A percentile compares a stretch with the other conserved stretches of the same genome.
These are phyloP conservation scores for Kalaharituber pfeilii DNA, from an alignment of 2,329 filamentous ascomycete genomes.

Conservation along the genomic window DNA sequence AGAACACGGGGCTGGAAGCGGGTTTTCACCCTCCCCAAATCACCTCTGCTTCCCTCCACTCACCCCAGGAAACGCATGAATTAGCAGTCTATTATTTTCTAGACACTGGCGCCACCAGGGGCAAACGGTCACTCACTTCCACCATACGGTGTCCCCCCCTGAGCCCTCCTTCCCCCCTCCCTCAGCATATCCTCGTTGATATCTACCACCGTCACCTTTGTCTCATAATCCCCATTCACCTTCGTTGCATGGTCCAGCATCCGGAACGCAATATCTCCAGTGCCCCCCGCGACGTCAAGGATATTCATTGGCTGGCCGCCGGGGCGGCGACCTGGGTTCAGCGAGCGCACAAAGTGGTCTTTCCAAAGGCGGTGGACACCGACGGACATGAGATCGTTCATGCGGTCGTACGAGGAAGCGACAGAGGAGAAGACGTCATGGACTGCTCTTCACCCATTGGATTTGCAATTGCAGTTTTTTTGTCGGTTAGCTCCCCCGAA, in stretches of 20 bases:
- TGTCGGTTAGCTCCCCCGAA: conserved; percentile 10
- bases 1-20: not conserved
- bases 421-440: conserved; percentile 88
- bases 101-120: too few relatives aligned
- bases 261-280: conserved; percentile 93
- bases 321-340: conserved; percentile 58
- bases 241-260: conserved; percentile 75
- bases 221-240: conserved; percentile 61
- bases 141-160: conserved; percentile 30
- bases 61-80: too few relatives aligned
- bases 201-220: conserved; percentile 78
- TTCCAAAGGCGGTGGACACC: conserved; percentile 95
- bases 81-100: too few relatives aligned
- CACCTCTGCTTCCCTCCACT: conserved; percentile 27
- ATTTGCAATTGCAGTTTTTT: not conserved
- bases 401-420: conserved; percentile 82
- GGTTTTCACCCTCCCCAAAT: conserved; percentile 4
- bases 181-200: conserved; percentile 92
- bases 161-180: conserved; percentile 66
- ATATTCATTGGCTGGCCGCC: conserved; percentile 41
- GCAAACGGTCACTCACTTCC: not conserved
- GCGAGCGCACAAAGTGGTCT: conserved; percentile 81
- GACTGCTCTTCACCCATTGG: conserved; percentile 38
- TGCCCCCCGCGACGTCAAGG: conserved; percentile 91
- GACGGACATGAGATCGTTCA: conserved; percentile 99